Percentiles rank a stretch among this genome's conserved stretches.
These are phyloP conservation scores for Hordeum vulgare DNA, from an alignment of 176 grass and related monocot genomes.

Conservation along the genomic window DNA sequence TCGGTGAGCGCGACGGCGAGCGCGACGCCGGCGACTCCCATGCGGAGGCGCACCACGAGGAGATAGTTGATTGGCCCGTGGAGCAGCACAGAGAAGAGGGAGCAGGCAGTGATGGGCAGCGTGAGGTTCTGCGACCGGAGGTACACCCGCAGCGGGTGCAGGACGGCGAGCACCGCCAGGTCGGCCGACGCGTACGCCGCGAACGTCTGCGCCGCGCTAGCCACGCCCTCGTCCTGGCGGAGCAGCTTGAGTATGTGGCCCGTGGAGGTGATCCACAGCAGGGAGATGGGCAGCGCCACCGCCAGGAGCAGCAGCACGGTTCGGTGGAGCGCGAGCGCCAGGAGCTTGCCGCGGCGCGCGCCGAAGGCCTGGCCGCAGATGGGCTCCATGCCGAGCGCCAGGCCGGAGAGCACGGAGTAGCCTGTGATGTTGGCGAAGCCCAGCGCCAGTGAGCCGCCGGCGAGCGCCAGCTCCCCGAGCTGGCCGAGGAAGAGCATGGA, in stretches of 20 bases:
- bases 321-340: conserved; percentile 76
- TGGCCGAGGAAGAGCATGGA: conserved; percentile 91
- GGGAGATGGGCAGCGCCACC: conserved; percentile 59
- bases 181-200: conserved; percentile 57
- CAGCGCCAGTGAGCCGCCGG: conserved; percentile 71
- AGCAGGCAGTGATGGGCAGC: conserved; percentile 83
- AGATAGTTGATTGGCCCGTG: conserved; percentile 97
- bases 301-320: conserved; percentile 74
- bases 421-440: conserved; percentile 98
- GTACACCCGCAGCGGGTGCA: conserved; percentile 88
- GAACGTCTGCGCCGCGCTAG: conserved; percentile 60
- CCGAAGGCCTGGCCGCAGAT: conserved; percentile 96
- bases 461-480: conserved; percentile 74
- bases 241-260: conserved; percentile 37
- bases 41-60: conserved; percentile 55
- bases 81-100: conserved; percentile 70
- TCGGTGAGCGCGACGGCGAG: conserved; percentile 82
- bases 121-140: conserved; percentile 82
- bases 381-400: conserved; percentile 96
- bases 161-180: conserved; percentile 67
- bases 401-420: conserved; percentile 81
- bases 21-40: conserved; percentile 87
- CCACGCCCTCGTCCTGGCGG: conserved; percentile 66
- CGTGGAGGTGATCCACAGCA: conserved; percentile 49
- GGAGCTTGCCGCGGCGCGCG: conserved; percentile 52